Conservation (phyloP, 495 filamentous ascomycete genomes). For the Aspergillus funiculosus region DNA sequence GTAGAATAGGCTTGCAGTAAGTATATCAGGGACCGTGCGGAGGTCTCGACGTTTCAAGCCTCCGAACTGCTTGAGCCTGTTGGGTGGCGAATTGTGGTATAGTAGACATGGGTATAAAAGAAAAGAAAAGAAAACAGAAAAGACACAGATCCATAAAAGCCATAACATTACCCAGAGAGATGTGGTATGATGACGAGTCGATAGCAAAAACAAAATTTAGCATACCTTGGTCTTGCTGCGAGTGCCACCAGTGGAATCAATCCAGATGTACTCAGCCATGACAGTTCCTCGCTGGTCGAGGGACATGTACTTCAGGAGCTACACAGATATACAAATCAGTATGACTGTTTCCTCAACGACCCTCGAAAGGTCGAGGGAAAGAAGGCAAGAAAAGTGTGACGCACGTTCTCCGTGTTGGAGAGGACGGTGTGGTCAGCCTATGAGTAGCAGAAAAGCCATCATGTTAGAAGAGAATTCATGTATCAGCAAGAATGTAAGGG, state of each 20-base stretch:
- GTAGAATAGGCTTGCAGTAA: slow-evolving; percentile 15
- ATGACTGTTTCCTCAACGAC: slow-evolving; percentile 33
- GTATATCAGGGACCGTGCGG: slow-evolving; percentile 26
- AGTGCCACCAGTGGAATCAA: slow-evolving; percentile 69
- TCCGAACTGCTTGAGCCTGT: no score
- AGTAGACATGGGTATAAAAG: no score
- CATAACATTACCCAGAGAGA: no score
- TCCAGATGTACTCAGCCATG: slow-evolving; percentile 98
- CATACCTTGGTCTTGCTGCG: slow-evolving; percentile 92
- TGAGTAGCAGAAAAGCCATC: slow-evolving; percentile 14
- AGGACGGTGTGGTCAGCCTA: slow-evolving; percentile 53
- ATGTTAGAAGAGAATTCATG: not conserved
- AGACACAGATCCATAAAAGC: no score
- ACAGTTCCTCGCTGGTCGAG: slow-evolving; percentile 81
- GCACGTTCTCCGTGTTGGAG: slow-evolving; percentile 67
- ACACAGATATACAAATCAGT: slow-evolving; percentile 36
- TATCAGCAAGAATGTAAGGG: not conserved
- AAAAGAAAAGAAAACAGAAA: no score
- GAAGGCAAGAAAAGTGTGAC: slow-evolving; percentile 31
- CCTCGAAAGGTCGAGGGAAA: slow-evolving; percentile 32
- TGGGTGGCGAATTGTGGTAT: no score
- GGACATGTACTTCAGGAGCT: slow-evolving; percentile 88
- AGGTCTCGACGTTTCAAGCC: no score
- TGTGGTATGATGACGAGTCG: not conserved
- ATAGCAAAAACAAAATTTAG: slow-evolving; percentile 6